These are phyloP conservation scores for Coemansia sp. DNA, from an alignment of 192 early-diverging fungal species.

Conservation along the genomic window DNA sequence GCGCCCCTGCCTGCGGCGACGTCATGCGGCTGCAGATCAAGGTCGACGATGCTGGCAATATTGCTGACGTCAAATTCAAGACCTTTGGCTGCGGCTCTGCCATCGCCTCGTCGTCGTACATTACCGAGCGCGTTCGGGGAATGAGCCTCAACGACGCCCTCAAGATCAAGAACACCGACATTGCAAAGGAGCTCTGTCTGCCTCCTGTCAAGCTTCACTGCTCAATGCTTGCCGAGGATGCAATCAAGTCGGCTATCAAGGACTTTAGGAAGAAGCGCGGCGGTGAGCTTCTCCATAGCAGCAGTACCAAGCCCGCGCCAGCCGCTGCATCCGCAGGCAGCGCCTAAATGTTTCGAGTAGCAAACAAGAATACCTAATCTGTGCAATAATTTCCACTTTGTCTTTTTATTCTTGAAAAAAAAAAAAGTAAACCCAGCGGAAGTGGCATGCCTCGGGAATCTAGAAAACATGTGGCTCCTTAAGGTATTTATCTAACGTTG, in stretches of 20 bases:
- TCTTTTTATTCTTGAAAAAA: background rate
- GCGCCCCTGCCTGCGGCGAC: conserved; percentile 85
- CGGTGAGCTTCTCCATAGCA: conserved; percentile 31
- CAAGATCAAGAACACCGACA: conserved; percentile 94
- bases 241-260: conserved; percentile 97
- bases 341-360: background rate
- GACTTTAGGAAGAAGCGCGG: conserved; percentile 89
- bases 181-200: conserved; percentile 91
- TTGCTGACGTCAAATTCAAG: conserved; percentile 96
- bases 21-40: conserved; percentile 96
- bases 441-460: background rate
- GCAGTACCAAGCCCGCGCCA: conserved; percentile 12
- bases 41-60: conserved; percentile 93
- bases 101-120: conserved; percentile 88
- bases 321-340: background rate
- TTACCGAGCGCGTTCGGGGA: conserved; percentile 94
- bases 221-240: conserved; percentile 99
- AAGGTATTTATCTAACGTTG: background rate
- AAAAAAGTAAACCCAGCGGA: background rate
- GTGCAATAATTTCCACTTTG: background rate
- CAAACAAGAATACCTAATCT: background rate
- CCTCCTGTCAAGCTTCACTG: conserved; percentile 99
- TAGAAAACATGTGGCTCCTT: background rate
- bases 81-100: conserved; percentile 98
- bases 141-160: conserved; percentile 89